Percentiles rank a stretch among this genome's conserved stretches.
Conservation (phyloP, 148 eudicot species). For the Dianthus caryophyllus region DNA sequence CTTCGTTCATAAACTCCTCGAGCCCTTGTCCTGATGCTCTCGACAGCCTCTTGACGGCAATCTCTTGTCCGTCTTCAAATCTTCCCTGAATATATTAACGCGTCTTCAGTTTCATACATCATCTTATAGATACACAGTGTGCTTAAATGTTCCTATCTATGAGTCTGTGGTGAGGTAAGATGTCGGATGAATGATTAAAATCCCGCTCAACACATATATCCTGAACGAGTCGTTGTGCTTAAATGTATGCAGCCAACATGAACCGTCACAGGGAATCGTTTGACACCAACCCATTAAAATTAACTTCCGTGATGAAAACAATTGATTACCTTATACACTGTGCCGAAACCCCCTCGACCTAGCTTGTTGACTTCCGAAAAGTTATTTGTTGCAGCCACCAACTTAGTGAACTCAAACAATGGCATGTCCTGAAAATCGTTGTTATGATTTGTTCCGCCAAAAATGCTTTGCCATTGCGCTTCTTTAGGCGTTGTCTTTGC, state of each 20-base stretch:
- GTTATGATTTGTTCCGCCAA: background rate
- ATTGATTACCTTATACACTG: constrained; percentile 35
- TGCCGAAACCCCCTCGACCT: constrained; percentile 51
- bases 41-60: constrained; percentile 45
- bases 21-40: constrained; percentile 39
- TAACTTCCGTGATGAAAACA: background rate
- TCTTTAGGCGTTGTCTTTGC: background rate
- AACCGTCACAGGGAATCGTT: too few relatives aligned
- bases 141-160: too few relatives aligned
- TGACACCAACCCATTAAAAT: too few relatives aligned
- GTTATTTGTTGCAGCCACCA: constrained; percentile 29
- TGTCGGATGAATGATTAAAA: too few relatives aligned
- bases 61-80: constrained; percentile 32
- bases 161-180: too few relatives aligned
- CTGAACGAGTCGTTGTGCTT: too few relatives aligned
- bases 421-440: constrained; percentile 24
- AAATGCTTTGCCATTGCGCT: background rate
- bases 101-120: background rate
- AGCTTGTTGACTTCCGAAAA: constrained; percentile 35
- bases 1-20: constrained; percentile 47
- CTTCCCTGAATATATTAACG: constrained; percentile 18
- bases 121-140: too few relatives aligned
- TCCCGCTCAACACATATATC: too few relatives aligned
- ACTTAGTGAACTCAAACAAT: constrained; percentile 25
- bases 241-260: too few relatives aligned